Evolutionary conservation across 352 stramenopile genomes (phyloP).

Genomic region (Pseudoperonospora humuli): DNA sequence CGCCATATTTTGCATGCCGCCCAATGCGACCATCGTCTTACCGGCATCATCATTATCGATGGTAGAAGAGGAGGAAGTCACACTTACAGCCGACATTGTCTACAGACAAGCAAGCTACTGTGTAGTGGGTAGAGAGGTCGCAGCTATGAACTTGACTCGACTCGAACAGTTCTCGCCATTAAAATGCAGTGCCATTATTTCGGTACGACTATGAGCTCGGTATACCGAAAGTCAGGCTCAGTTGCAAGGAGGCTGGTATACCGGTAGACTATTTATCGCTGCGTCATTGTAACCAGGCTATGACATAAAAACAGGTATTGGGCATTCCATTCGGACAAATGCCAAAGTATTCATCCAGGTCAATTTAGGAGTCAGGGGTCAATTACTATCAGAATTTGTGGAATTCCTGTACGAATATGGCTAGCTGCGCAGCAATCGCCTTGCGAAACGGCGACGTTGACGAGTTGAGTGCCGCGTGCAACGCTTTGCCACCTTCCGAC

Average conservation of each 20-base stretch:
- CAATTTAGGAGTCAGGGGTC: too few species aligned
- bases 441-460: constrained; percentile 50
- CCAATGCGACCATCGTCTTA: constrained; percentile 72
- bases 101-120: neutral
- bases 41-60: constrained; percentile 20
- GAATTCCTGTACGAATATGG: constrained; percentile 64
- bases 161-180: constrained; percentile 13
- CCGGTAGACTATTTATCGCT: too few species aligned
- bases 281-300: too few species aligned
- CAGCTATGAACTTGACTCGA: neutral
- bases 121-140: neutral
- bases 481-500: constrained; percentile 51
- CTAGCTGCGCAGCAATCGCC: constrained; percentile 42
- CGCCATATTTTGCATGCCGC: constrained; percentile 84
- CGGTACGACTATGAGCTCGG: neutral
- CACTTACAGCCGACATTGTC: constrained; percentile 23
- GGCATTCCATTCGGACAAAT: too few species aligned
- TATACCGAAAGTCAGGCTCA: too few species aligned
- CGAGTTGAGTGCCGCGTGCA: constrained; percentile 54
- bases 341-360: too few species aligned
- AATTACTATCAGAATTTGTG: constrained; percentile 44
- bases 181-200: neutral
- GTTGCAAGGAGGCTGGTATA: too few species aligned
- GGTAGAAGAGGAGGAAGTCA: constrained; percentile 17
- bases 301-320: too few species aligned